phyloP scores from a whole-genome alignment of 352 stramenopile genomes.

The Thalassiosira mediterranea region DNA sequence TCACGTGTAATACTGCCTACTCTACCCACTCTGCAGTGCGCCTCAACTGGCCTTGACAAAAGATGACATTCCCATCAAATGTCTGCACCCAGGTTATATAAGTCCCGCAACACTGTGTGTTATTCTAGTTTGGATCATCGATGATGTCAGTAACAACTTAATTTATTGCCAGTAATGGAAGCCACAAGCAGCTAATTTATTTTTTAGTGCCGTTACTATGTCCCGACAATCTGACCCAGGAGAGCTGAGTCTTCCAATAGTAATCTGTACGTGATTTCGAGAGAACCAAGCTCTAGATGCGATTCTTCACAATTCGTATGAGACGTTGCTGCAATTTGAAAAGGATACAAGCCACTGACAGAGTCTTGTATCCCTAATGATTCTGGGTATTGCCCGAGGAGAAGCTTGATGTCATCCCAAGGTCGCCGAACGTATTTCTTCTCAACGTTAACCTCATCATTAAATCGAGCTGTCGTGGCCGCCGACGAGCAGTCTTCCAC shows the following conservation, averaged over 20 bases:
- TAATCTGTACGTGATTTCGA: constrained; percentile 37
- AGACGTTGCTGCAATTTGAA: constrained; percentile 31
- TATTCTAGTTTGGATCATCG: too few species aligned
- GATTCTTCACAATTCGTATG: neutral
- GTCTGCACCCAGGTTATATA: too few species aligned
- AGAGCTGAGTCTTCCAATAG: constrained; percentile 38
- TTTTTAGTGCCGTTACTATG: too few species aligned
- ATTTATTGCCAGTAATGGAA: too few species aligned
- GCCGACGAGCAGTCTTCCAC: neutral
- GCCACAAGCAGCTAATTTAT: too few species aligned
- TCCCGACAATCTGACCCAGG: neutral
- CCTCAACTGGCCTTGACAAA: too few species aligned
- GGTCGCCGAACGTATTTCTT: too few species aligned
- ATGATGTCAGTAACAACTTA: too few species aligned
- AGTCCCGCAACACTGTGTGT: too few species aligned
- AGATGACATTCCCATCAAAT: too few species aligned
- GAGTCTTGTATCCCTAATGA: constrained; percentile 23
- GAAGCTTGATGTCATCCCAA: constrained; percentile 31
- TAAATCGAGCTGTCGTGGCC: neutral
- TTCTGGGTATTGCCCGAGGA: constrained; percentile 33
- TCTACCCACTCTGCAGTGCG: too few species aligned
- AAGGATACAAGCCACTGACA: constrained; percentile 44
- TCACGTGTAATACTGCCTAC: too few species aligned
- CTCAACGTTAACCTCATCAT: neutral
- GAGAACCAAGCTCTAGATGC: constrained; percentile 14